These are phyloP conservation scores for Boletus hoseneyae DNA, from an alignment of 1,284 basidiomycete species.

Conservation along the genomic window DNA sequence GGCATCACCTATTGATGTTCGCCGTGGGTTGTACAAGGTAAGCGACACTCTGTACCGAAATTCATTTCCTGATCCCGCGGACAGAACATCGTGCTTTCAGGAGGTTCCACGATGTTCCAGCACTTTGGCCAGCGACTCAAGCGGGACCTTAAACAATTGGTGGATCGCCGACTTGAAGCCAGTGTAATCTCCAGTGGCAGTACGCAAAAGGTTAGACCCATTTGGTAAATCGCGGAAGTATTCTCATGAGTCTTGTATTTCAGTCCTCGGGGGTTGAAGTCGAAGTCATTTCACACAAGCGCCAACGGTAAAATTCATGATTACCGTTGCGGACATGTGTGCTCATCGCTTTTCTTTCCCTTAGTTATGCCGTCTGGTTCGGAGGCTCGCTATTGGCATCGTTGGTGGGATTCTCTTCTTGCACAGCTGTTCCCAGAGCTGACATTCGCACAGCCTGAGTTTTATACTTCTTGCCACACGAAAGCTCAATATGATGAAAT, in stretches of 20 bases:
- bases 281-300: constrained; percentile 98
- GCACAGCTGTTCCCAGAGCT: neutral
- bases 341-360: constrained; percentile 13
- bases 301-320: constrained; percentile 66
- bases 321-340: constrained; percentile 1
- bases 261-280: constrained; percentile 94
- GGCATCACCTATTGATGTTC: constrained; percentile 92
- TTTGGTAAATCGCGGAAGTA: neutral
- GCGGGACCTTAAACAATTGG: constrained; percentile 91
- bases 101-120: constrained; percentile 98
- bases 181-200: constrained; percentile 77
- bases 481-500: constrained; percentile 98
- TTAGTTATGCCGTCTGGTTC: constrained; percentile 95
- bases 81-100: constrained; percentile 90
- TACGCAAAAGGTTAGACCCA: constrained; percentile 59
- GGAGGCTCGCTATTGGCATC: constrained; percentile 94
- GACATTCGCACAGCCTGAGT: constrained; percentile 70
- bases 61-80: neutral
- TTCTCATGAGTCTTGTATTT: constrained; percentile 10
- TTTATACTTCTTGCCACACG: constrained; percentile 96
- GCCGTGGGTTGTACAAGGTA: constrained; percentile 92
- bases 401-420: constrained; percentile 50
- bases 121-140: constrained; percentile 96
- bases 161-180: constrained; percentile 85
- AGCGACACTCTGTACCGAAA: constrained; percentile 3